These are phyloP conservation scores for Vachellia collinsii DNA, from an alignment of 306 rosid species.

Conservation along the genomic window DNA sequence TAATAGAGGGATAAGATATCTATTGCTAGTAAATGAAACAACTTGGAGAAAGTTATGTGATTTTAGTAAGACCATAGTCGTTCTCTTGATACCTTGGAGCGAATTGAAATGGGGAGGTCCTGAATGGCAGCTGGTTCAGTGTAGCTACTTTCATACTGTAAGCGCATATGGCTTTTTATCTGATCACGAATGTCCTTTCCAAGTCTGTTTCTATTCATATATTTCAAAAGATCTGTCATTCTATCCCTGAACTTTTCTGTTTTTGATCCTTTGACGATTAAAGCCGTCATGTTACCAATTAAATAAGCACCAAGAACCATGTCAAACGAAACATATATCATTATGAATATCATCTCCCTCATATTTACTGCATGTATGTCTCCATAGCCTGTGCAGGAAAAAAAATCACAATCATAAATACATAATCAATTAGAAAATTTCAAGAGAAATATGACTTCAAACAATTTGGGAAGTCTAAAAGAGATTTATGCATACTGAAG, in stretches of 20 bases:
- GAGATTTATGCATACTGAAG: not conserved
- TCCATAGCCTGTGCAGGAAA: slow-evolving; percentile 80
- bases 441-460: slow-evolving; percentile 25
- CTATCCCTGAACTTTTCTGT: slow-evolving; percentile 91
- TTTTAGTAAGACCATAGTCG: slow-evolving; percentile 3
- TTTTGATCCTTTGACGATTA: slow-evolving; percentile 98
- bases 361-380: slow-evolving; percentile 95
- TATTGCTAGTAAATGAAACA: slow-evolving; percentile 4
- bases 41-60: slow-evolving; percentile 1
- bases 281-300: slow-evolving; percentile 98
- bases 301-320: slow-evolving; percentile 98
- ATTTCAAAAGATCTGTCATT: slow-evolving; percentile 86
- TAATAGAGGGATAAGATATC: slow-evolving; percentile 16
- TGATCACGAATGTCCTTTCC: slow-evolving; percentile 84
- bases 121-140: slow-evolving; percentile 80
- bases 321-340: slow-evolving; percentile 88
- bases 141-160: slow-evolving; percentile 93
- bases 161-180: slow-evolving; percentile 88
- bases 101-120: slow-evolving; percentile 86
- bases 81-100: slow-evolving; percentile 69
- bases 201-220: slow-evolving; percentile 91
- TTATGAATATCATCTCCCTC: slow-evolving; percentile 97
- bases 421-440: slow-evolving; percentile 28
- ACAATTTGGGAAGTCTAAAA: slow-evolving; percentile 9
- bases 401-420: slow-evolving; percentile 20